Conservation (phyloP, 352 stramenopile species). For the Pythium brachiatum region DNA sequence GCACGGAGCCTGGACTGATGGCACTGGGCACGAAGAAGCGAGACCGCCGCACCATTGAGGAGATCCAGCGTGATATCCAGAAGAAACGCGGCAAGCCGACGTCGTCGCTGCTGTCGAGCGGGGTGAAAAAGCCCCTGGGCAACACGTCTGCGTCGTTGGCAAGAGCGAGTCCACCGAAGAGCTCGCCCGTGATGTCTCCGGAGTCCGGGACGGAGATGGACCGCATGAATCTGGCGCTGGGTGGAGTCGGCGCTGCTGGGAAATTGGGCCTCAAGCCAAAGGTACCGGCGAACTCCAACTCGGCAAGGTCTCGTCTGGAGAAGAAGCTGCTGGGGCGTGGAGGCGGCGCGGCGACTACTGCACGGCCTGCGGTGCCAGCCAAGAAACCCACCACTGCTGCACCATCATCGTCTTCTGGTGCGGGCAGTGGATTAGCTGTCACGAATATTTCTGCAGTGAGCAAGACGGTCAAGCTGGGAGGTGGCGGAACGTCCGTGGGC, state of each 20-base stretch:
- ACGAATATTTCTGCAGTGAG: slow-evolving; percentile 56
- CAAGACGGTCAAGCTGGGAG: slow-evolving; percentile 38
- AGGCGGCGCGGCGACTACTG: slow-evolving; percentile 31
- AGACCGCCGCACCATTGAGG: slow-evolving; percentile 84
- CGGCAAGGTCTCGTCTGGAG: slow-evolving; percentile 63
- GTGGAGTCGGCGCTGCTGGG: not conserved
- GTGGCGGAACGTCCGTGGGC: slow-evolving; percentile 14
- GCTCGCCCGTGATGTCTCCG: slow-evolving; percentile 65
- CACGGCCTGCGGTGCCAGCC: slow-evolving; percentile 29
- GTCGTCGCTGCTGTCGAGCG: not conserved
- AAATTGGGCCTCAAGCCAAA: slow-evolving; percentile 47
- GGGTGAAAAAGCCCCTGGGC: slow-evolving; percentile 32
- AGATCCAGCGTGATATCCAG: slow-evolving; percentile 80
- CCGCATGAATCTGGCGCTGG: slow-evolving; percentile 26
- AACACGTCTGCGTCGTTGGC: slow-evolving; percentile 21
- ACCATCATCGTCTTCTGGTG: not conserved
- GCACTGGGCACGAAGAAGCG: slow-evolving; percentile 82
- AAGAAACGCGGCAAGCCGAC: slow-evolving; percentile 44
- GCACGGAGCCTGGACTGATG: slow-evolving; percentile 54
- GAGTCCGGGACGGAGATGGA: slow-evolving; percentile 39
- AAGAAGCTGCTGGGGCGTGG: slow-evolving; percentile 78
- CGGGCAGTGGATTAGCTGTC: slow-evolving; percentile 21
- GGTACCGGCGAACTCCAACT: slow-evolving; percentile 33
- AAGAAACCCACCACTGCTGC: slow-evolving; percentile 41
- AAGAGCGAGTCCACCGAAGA: slow-evolving; percentile 54